Evolutionary conservation across 208 protist species (phyloP).

Genomic region (Acanthamoeba comandoni): DNA sequence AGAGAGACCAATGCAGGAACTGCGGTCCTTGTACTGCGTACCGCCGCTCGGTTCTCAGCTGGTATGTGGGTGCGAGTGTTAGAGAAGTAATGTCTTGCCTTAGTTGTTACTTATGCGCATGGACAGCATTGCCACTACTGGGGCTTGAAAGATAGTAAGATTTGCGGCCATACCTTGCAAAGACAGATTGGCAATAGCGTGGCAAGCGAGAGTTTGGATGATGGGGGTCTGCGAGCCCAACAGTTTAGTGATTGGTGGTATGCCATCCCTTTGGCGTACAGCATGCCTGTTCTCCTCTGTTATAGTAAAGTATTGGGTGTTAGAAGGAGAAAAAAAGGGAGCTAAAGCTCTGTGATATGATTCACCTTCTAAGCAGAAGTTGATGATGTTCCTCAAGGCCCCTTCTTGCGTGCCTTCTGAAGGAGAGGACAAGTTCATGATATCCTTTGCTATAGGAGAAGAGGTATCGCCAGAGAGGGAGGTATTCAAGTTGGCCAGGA

Average conservation of each 20-base stretch:
- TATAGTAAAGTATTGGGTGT: background rate
- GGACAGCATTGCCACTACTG: too few species aligned
- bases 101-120: too few species aligned
- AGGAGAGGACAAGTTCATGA: slow-evolving; percentile 32
- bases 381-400: slow-evolving; percentile 67
- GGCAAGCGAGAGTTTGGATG: slow-evolving; percentile 28
- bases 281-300: slow-evolving; percentile 37
- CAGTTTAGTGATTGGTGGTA: slow-evolving; percentile 39
- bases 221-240: background rate
- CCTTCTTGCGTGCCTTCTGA: slow-evolving; percentile 18
- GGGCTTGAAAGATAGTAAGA: too few species aligned
- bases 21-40: background rate
- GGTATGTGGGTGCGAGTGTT: background rate
- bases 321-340: background rate
- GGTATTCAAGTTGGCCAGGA: slow-evolving; percentile 21
- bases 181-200: slow-evolving; percentile 60
- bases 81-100: background rate
- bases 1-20: background rate
- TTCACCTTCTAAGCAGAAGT: slow-evolving; percentile 44
- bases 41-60: slow-evolving; percentile 62
- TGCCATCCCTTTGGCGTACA: slow-evolving; percentile 44
- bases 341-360: background rate
- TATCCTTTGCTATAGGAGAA: slow-evolving; percentile 52
- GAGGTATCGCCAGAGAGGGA: background rate
- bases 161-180: background rate